Base-by-base conservation (phyloP, 225 moss, liverwort and hornwort genomes). In the Polytrichum commune region DNA sequence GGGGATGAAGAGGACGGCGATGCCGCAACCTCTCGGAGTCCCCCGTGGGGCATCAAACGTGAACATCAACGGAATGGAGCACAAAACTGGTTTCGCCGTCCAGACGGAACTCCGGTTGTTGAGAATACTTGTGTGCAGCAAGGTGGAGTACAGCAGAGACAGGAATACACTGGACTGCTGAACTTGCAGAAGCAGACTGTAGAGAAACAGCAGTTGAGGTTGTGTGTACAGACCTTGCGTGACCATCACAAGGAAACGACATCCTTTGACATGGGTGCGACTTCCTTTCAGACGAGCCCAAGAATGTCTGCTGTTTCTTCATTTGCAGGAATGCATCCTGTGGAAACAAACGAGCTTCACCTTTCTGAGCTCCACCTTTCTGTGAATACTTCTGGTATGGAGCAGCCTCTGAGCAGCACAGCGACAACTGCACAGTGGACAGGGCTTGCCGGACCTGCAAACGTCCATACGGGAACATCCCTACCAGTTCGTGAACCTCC, bases 31-130 rank as follows among this genome's bases (percentile, higher is more conserved):
- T 80, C 85, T 8, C 77, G 82, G 28, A 72, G 76, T 56, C 74
- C 81, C 22, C 77, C 83, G 1, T 84, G 83, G 85, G 80, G 27
- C 54, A 76, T 88, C 22, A 92, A 92, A 68, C 67, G 81, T 10
- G 92, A 92, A 68, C 79, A 74, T 60, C 78, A 68, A 53, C 74
- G 71, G 69, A 69, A 9, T 73, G 81, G 64, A 65, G 32, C 60
- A 27, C 77, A 80, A n/a, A 69, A 60, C 24, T 88, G 90, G 88
- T 79, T 82, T 63, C 29, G 66, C 5, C 74, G 68, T 28, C 71
- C 73, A 1, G 89, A 86, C 5, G 55, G 62, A 22, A 30, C 57
- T 13, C 71, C 70, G 3, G 61, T 30, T 19, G 24, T 28, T 22
- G 84, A 81, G 3, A 30, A 70, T 25, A 67, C 65, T 53, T 29